phyloP scores from a whole-genome alignment of 73 alveolate genomes.

The Paramecium sexaurelia region DNA sequence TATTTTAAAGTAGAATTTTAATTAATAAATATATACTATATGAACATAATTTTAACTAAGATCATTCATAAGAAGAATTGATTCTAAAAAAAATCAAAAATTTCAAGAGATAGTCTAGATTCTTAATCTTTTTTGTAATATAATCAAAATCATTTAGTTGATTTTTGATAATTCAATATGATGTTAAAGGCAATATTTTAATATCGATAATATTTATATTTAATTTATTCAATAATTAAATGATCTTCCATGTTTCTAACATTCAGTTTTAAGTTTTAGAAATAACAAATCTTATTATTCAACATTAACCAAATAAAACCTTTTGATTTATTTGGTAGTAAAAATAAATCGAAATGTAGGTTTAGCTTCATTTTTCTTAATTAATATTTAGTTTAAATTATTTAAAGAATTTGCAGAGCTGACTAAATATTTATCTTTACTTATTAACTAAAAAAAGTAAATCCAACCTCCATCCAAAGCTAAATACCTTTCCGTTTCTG shows the following conservation, averaged over 20 bases:
- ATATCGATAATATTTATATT: background rate
- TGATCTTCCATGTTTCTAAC: slow-evolving; percentile 41
- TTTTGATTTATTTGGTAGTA: background rate
- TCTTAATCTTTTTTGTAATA: no score
- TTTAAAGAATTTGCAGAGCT: background rate
- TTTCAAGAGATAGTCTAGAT: no score
- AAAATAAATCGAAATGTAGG: slow-evolving; percentile 52
- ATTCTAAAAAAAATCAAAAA: no score
- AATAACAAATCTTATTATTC: background rate
- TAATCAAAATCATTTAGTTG: no score
- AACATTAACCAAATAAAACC: slow-evolving; percentile 5
- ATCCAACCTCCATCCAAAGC: slow-evolving; percentile 56
- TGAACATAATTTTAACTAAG: no score
- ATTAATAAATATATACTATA: no score
- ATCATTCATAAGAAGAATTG: no score
- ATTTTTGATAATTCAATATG: no score
- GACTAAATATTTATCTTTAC: slow-evolving; percentile 45
- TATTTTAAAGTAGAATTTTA: no score
- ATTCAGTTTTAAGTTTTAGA: slow-evolving; percentile 25
- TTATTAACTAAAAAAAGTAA: background rate
- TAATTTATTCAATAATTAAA: slow-evolving; percentile 11
- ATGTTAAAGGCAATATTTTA: background rate
- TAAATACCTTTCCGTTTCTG: slow-evolving; percentile 29
- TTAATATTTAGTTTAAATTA: background rate
- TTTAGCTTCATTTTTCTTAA: slow-evolving; percentile 32